Evolutionary conservation across 257 asterid species (phyloP).

Genomic region (Voacanga thouarsii): DNA sequence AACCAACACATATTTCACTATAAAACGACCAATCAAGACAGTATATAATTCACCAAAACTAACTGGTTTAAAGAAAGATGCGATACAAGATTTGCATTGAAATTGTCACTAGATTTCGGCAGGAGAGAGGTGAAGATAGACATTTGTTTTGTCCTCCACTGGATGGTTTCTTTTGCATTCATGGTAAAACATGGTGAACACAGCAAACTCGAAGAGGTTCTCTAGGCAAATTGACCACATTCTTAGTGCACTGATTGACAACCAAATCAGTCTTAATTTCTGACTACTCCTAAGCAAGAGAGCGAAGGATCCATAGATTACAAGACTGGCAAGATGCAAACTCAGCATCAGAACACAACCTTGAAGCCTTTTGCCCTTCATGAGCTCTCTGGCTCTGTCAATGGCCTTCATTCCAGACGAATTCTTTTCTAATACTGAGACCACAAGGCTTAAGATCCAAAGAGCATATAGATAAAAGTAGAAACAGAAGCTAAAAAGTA

Average conservation of each 20-base stretch:
- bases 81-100: background rate
- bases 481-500: background rate
- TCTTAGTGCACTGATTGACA: background rate
- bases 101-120: background rate
- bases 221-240: constrained; percentile 9
- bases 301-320: background rate
- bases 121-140: background rate
- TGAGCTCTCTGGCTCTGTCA: constrained; percentile 14
- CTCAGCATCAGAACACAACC: constrained; percentile 6
- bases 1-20: too few relatives aligned
- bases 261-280: background rate
- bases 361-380: constrained; percentile 12
- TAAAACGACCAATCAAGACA: too few relatives aligned
- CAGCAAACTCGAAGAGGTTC: constrained; percentile 4
- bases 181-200: constrained; percentile 13
- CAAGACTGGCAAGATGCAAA: background rate
- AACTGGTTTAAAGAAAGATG: background rate
- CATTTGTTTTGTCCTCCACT: background rate
- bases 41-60: background rate
- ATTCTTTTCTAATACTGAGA: constrained; percentile 15
- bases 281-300: background rate
- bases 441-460: constrained; percentile 13
- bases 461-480: background rate
- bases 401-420: constrained; percentile 12
- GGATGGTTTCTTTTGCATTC: background rate